phyloP scores from a whole-genome alignment of 108 stramenopile genomes.

The Skeletonema costatum region DNA sequence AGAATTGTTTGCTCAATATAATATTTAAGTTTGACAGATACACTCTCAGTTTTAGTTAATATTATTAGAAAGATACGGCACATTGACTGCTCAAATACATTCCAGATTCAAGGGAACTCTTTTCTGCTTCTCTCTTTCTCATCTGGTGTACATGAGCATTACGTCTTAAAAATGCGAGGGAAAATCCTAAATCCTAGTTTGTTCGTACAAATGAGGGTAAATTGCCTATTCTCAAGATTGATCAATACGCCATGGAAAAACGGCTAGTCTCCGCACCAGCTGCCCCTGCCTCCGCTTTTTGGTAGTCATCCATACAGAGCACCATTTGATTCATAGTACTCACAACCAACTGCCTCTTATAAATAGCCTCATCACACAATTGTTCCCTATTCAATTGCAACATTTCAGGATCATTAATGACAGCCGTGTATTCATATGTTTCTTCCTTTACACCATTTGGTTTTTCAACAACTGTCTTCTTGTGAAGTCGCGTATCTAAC shows the following conservation, averaged over 20 bases:
- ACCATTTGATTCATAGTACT: constrained; percentile 40
- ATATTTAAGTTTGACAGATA: not conserved
- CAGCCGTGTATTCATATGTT: constrained; percentile 23
- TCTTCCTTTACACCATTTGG: constrained; percentile 24
- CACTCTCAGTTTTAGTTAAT: not conserved
- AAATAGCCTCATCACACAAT: constrained; percentile 36
- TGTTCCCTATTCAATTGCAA: constrained; percentile 34
- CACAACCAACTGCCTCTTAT: constrained; percentile 33
- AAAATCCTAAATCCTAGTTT: not conserved
- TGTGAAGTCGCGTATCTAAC: constrained; percentile 29
- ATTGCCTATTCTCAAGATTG: not conserved
- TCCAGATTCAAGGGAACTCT: not conserved
- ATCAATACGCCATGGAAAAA: constrained; percentile 38
- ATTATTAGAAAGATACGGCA: not conserved
- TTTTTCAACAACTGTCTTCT: constrained; percentile 19
- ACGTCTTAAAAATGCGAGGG: not conserved
- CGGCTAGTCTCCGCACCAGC: constrained; percentile 19
- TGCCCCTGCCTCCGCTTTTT: constrained; percentile 38
- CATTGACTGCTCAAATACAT: not conserved
- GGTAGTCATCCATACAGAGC: constrained; percentile 39
- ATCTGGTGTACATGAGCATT: not conserved
- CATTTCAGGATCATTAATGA: constrained; percentile 42
- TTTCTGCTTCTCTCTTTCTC: not conserved
- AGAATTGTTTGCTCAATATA: not conserved
- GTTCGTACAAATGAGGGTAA: not conserved